Evolutionary conservation across 2,329 filamentous ascomycete genomes (phyloP).

Genomic region (Xylaria digitata): DNA sequence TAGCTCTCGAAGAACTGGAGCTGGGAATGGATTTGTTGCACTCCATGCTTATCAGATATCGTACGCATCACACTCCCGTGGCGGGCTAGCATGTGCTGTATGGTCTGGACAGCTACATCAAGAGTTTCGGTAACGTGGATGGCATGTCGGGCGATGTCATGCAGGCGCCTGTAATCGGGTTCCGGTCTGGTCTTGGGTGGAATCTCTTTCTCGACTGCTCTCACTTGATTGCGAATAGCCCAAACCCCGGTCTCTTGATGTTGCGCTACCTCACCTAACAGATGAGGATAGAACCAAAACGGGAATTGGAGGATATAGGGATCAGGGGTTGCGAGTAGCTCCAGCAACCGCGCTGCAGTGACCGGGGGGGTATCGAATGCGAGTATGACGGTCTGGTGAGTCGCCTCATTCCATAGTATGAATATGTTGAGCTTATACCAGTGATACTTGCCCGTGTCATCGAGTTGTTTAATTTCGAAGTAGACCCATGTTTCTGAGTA

Average conservation of each 20-base stretch:
- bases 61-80: conserved; percentile 44
- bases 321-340: conserved; percentile 13
- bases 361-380: conserved; percentile 47
- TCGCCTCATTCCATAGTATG: conserved; percentile 42
- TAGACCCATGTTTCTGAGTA: conserved; percentile 50
- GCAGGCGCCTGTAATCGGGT: conserved; percentile 52
- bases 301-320: conserved; percentile 42
- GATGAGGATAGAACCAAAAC: conserved; percentile 52
- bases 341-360: conserved; percentile 25
- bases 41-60: neutral
- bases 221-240: conserved; percentile 52
- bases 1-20: conserved; percentile 52
- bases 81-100: conserved; percentile 49
- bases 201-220: conserved; percentile 48
- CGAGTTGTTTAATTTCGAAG: conserved; percentile 49
- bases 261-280: conserved; percentile 49
- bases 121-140: conserved; percentile 59
- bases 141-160: conserved; percentile 57
- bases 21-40: conserved; percentile 46
- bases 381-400: conserved; percentile 47
- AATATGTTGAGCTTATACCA: conserved; percentile 54
- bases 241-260: conserved; percentile 55
- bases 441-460: conserved; percentile 40
- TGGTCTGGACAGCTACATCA: conserved; percentile 50
- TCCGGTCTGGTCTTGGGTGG: conserved; percentile 39